These are phyloP conservation scores for Penicillium vulpinum DNA, from an alignment of 2,329 filamentous ascomycete genomes.

Conservation along the genomic window DNA sequence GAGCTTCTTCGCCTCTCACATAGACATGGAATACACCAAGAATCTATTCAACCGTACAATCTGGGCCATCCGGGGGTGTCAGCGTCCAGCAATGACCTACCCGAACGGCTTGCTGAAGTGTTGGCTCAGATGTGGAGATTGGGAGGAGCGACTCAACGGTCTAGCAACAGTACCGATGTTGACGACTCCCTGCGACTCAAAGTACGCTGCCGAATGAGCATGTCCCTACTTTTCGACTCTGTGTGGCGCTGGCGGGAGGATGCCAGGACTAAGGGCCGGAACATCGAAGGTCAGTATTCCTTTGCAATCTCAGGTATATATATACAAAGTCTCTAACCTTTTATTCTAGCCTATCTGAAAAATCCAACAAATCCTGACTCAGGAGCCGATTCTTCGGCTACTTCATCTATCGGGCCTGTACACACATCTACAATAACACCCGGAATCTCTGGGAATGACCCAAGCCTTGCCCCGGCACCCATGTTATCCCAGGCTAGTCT, in stretches of 20 bases:
- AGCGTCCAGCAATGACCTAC: constrained; percentile 62
- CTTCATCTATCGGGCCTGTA: constrained; percentile 56
- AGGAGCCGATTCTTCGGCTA: constrained; percentile 69
- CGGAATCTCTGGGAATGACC: constrained; percentile 42
- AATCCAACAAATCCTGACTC: constrained; percentile 85
- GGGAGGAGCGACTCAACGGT: constrained; percentile 36
- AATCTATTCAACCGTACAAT: constrained; percentile 61
- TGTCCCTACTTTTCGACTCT: constrained; percentile 66
- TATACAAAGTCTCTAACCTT: constrained; percentile 16
- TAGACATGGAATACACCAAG: constrained; percentile 58
- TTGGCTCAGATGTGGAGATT: constrained; percentile 65
- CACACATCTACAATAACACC: constrained; percentile 39
- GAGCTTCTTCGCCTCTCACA: constrained; percentile 61
- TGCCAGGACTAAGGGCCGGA: constrained; percentile 67
- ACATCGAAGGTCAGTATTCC: constrained; percentile 61
- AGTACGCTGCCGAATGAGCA: constrained; percentile 66
- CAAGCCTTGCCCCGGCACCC: constrained; percentile 45
- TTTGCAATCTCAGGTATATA: background rate
- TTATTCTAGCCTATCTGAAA: constrained; percentile 64
- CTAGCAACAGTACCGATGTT: constrained; percentile 32
- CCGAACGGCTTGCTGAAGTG: constrained; percentile 64
- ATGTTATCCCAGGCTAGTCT: constrained; percentile 35
- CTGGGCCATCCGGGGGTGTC: constrained; percentile 60
- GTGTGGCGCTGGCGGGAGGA: constrained; percentile 68
- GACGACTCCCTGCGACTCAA: constrained; percentile 59